Conservation (phyloP, 495 filamentous ascomycete species). For the Penicillium chermesinum region DNA sequence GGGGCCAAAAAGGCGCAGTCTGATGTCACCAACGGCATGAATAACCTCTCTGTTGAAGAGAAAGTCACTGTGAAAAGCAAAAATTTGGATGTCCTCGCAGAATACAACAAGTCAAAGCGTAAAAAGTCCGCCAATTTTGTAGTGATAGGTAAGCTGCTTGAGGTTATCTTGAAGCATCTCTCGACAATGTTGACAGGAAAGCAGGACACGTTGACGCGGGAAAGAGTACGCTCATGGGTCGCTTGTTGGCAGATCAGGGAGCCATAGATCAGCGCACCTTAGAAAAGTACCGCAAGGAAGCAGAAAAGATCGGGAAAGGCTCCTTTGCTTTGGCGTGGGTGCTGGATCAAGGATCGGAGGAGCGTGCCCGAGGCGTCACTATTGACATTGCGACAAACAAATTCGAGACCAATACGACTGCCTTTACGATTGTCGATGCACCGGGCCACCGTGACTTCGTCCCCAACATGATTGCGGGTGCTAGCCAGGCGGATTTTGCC, state of each 20-base stretch:
- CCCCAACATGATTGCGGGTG: slow-evolving; percentile 97
- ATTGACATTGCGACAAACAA: slow-evolving; percentile 94
- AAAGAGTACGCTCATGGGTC: slow-evolving; percentile 96
- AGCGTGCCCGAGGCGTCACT: slow-evolving; percentile 85
- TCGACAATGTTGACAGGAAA: slow-evolving; percentile 9
- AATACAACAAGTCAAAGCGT: slow-evolving; percentile 66
- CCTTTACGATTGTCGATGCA: slow-evolving; percentile 92
- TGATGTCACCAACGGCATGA: slow-evolving; percentile 46
- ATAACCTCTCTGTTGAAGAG: slow-evolving; percentile 60
- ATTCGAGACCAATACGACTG: slow-evolving; percentile 80
- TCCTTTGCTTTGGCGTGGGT: slow-evolving; percentile 98
- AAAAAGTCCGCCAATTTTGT: slow-evolving; percentile 92
- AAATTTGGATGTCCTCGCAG: slow-evolving; percentile 77
- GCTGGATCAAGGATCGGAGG: slow-evolving; percentile 82
- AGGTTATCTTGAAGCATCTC: not conserved
- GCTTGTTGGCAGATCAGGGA: slow-evolving; percentile 82
- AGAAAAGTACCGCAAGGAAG: slow-evolving; percentile 81
- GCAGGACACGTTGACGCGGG: slow-evolving; percentile 93
- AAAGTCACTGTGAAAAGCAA: slow-evolving; percentile 73
- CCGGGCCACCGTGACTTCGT: slow-evolving; percentile 95
- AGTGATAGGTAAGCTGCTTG: slow-evolving; percentile 66
- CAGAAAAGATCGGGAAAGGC: slow-evolving; percentile 85
- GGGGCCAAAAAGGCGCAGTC: slow-evolving; percentile 37
- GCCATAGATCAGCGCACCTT: slow-evolving; percentile 83
- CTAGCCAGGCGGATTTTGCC: slow-evolving; percentile 93